Evolutionary conservation across 768 basidiomycete species (phyloP), one percentile per base, ranked within the genome.

Genomic region (Suillus brevipes): DNA sequence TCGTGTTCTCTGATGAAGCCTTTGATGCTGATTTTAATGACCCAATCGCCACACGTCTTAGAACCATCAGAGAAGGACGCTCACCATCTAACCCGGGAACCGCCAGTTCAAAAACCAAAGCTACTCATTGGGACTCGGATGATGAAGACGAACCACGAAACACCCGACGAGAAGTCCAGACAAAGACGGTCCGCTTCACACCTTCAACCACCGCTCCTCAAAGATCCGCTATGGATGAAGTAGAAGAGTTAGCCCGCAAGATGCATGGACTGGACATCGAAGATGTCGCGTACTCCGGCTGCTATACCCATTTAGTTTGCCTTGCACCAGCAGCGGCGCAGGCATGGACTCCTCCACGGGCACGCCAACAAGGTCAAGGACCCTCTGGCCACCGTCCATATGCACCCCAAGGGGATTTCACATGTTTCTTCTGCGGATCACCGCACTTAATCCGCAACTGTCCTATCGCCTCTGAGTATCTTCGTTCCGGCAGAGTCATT

Each of bases 261-360:
- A 50, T 50, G 49, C 23, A 50, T 3, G 23, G 49, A 0, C 25
- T 50, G 1, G 3, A 50, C 3, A 50, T 50, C 1, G 25, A 1
- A 0, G 49, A 50, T 2, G 1, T 16, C 0, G 14, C 49, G 0
- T 50, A 28, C 5, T 6, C 14, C 0, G 14, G 14, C 0, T 50
- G 25, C 3, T 50, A 50, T 2, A 28, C 14, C 1, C 14, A 3
- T 0, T 25, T 50, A 0, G 49, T 14, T 0, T 50, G 2, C 2
- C 14, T 8, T 1, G 6, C 13, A 34, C 34, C 34, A 6, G 34
- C 34, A 34, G 49, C 14, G 3, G 49, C 7, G 0, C 49, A 25
- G 6, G 49, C 49, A 4, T 50, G 28, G 28, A 28, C 28, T 28
- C 28, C 28, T 28, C 28, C 28, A 28, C 28, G 28, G 28, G 28